phyloP scores from a whole-genome alignment of 129 eudicot species.

The Scalesia atractyloides region DNA sequence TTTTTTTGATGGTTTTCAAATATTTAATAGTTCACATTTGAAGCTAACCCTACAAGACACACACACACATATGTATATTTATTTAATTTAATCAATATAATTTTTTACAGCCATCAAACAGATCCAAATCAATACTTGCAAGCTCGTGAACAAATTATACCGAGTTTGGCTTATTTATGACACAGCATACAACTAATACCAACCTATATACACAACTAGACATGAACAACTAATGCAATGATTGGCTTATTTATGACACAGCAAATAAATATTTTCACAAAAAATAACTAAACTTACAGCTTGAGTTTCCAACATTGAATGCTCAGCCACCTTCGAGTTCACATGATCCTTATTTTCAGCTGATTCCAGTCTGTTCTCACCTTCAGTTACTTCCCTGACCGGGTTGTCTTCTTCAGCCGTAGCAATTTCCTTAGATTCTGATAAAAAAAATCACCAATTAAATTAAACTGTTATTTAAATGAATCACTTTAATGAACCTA shows the following conservation, averaged over 20 bases:
- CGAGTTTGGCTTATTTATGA: neutral
- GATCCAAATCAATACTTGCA: neutral
- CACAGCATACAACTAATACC: slow-evolving; percentile 20
- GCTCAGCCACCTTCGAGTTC: slow-evolving; percentile 25
- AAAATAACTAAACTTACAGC: slow-evolving; percentile 31
- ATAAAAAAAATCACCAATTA: neutral
- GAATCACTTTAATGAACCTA: neutral
- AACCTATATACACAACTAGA: neutral
- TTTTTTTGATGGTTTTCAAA: no score
- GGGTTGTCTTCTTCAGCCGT: slow-evolving; percentile 41
- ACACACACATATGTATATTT: neutral
- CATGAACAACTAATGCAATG: slow-evolving; percentile 14
- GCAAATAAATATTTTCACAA: slow-evolving; percentile 1
- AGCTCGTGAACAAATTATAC: neutral
- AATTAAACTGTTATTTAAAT: neutral
- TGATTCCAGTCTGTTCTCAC: slow-evolving; percentile 17
- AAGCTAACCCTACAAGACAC: no score
- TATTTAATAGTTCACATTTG: no score
- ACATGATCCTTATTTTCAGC: slow-evolving; percentile 26
- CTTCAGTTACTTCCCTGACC: slow-evolving; percentile 46
- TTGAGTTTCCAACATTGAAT: slow-evolving; percentile 26
- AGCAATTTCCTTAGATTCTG: slow-evolving; percentile 36
- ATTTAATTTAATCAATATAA: no score
- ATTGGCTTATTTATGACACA: no score
- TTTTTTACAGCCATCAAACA: neutral